phyloP scores from a whole-genome alignment of 352 stramenopile genomes.

The Pythium chondricola region DNA sequence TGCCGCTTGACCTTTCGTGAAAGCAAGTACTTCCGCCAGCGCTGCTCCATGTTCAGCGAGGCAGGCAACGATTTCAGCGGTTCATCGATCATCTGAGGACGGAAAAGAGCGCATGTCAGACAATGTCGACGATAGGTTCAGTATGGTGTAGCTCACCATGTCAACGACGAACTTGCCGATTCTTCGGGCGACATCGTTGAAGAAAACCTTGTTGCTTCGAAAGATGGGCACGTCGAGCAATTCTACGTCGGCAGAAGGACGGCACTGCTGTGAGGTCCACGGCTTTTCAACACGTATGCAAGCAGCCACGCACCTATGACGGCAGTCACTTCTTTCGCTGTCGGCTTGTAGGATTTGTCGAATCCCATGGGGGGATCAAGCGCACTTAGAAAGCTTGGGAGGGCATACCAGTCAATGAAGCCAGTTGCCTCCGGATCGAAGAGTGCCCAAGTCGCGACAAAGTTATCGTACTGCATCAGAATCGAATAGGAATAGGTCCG shows the following conservation, averaged over 20 bases:
- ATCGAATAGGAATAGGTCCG: not conserved
- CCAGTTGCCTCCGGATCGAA: conserved; percentile 84
- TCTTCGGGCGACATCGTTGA: conserved; percentile 49
- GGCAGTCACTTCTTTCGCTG: conserved; percentile 33
- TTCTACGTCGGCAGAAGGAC: conserved; percentile 14
- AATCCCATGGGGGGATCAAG: conserved; percentile 71
- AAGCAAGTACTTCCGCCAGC: conserved; percentile 46
- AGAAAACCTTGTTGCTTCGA: conserved; percentile 55
- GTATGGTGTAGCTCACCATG: conserved; percentile 24
- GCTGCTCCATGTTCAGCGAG: conserved; percentile 48
- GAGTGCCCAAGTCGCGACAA: conserved; percentile 59
- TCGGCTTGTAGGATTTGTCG: conserved; percentile 24
- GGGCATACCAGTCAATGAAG: conserved; percentile 64
- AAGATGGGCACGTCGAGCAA: conserved; percentile 52
- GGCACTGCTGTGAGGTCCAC: no score
- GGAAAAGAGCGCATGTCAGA: no score
- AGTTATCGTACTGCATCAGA: conserved; percentile 60
- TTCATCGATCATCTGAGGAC: conserved; percentile 38
- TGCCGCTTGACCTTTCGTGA: conserved; percentile 48
- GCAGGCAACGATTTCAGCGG: conserved; percentile 39
- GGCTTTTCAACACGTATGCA: no score
- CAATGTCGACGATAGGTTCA: no score
- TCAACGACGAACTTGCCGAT: conserved; percentile 59
- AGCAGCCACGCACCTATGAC: conserved; percentile 44
- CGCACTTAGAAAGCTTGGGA: conserved; percentile 55